Evolutionary conservation across 306 rosid species (phyloP), one percentile per base, ranked within the genome.

Genomic region (Prunus armeniaca): DNA sequence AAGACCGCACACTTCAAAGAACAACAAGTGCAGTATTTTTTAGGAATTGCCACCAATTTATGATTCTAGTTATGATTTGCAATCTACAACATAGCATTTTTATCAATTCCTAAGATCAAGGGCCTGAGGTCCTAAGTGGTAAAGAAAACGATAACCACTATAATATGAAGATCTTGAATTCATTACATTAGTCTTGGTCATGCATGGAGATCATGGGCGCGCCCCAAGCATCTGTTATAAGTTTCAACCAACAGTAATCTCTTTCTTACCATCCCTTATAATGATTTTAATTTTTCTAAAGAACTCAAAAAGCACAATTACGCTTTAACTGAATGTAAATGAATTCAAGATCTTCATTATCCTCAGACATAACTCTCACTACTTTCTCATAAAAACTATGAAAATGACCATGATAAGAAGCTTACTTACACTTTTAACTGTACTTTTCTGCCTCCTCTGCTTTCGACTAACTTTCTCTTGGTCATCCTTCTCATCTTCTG

Each of bases 401-500:
- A 27, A 24, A 18, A 30, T 15, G 52, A 57, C 25, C 24, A 17
- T 63, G 41, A 45, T 18, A 17, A 72, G 41, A 75, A 11, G 72
- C 66, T 75, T 24, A 82, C 96, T 85, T 73, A 90, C 91, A 67
- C 72, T 85, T 84, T 67, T 75, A 20, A 84, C 22, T 51, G 81
- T 22, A 69, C 10, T 83, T 76, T 81, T 83, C 65, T 30, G 85
- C 86, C 84, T 89, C 82, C 73, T 86, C 86, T 69, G 87, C 67
- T 76, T 86, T 78, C 84, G 71, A 73, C 81, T 74, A 8, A 82
- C 83, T 72, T 77, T 83, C 75, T 69, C 80, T 63, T 51, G 55
- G 45, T 80, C 87, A 82, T 10, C 57, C 30, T 72, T 81, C 85
- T 86, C 96, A 50, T 87, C 98, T 38, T 89, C 96, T 94, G 91